Conservation (phyloP, 768 basidiomycete species). For the Dictyophora rubrovolvata region DNA sequence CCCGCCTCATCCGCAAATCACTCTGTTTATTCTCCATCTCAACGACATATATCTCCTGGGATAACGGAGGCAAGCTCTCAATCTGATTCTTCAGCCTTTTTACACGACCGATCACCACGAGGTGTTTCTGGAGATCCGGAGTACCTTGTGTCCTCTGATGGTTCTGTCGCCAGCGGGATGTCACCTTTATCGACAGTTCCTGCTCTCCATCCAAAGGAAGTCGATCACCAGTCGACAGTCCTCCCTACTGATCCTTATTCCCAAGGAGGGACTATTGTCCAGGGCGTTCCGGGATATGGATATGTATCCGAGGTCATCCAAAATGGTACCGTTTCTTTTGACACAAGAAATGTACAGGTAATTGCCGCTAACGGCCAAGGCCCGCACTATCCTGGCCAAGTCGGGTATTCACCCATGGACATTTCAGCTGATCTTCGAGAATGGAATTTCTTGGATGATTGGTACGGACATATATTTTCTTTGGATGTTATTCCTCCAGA, state of each 20-base stretch:
- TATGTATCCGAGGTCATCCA: not conserved
- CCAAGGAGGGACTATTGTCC: not conserved
- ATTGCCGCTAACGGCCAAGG: not conserved
- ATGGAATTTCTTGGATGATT: constrained; percentile 9
- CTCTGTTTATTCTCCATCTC: not conserved
- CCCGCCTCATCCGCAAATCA: not conserved
- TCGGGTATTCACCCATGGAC: constrained; percentile 3
- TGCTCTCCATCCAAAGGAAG: not conserved
- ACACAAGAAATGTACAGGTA: not conserved
- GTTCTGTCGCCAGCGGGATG: constrained; percentile 4
- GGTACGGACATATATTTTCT: constrained; percentile 9
- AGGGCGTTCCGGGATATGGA: constrained; percentile 2
- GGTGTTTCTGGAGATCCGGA: not conserved
- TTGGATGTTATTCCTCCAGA: constrained; percentile 8
- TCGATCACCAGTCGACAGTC: not conserved
- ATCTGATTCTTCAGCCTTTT: not conserved
- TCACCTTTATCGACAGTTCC: constrained; percentile 1
- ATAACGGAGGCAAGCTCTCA: constrained; percentile 1
- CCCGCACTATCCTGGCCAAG: not conserved
- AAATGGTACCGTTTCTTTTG: not conserved
- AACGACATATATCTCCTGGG: constrained; percentile 1
- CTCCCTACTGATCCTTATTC: not conserved
- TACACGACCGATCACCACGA: not conserved
- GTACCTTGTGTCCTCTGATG: not conserved
- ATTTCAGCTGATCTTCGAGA: not conserved